Evolutionary conservation across 2,329 filamentous ascomycete species (phyloP), one percentile per base, ranked within the genome.

Genomic region (Berkeleyomyces basicola): DNA sequence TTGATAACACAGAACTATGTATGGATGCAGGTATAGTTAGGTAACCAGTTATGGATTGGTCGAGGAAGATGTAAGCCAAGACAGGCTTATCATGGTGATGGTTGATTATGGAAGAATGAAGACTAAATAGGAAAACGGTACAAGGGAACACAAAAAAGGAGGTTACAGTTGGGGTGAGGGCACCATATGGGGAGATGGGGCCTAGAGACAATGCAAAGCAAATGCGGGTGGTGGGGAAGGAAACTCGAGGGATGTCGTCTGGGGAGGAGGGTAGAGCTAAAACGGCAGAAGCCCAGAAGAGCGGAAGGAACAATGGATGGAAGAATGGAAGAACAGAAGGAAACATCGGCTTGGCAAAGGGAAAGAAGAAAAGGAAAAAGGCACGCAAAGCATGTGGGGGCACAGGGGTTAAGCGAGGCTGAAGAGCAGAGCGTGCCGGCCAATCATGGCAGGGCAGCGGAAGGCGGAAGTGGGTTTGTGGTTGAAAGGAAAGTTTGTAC

Each of bases 401-500:
- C 23, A 23, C 23, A 23, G 36, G 16, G 49, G 33, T 23, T 23
- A 33, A 40, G 58, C 58, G 49, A 62, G 58, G 61, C 65, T 67
- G 49, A 60, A 64, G 23, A 57, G 31, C 11, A 55, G 14, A 16
- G 36, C 23, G 58, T n/a, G 7, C 16, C n/a, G 42, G 47, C 59
- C 65, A 66, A 49, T 67, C 39, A 55, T 39, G 4, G 42, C 42
- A 59, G 42, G 14, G 46, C 37, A 58, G 58, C 49, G 43, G 53
- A 33, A 23, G 23, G 23, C 23, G 23, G 23, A 23, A 23, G 23
- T 2, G 40, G 43, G 43, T 16, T 31, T 60, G 16, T 10, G 3
- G 36, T 36, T 37, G 23, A 43, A 7, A 37, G 37, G 3, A 14
- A 36, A 63, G 40, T n/a, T 70, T 70, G 68, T 69, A 69, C 70